Percentiles rank a stretch among this genome's conserved stretches.
These are phyloP conservation scores for Candida awuae DNA, from an alignment of 805 yeast species.

Conservation along the genomic window DNA sequence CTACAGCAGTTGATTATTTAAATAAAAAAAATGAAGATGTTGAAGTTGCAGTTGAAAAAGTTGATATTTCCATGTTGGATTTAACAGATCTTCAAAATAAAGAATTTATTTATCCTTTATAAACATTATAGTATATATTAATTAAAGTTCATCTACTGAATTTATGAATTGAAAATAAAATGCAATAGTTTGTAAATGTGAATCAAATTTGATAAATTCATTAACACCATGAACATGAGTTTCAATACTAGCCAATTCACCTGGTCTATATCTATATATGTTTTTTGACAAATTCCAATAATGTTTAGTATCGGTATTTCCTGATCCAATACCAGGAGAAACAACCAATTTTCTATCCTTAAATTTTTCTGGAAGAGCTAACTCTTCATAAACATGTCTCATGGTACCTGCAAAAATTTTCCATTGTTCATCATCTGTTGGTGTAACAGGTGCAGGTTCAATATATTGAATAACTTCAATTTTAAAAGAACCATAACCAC, in stretches of 20 bases:
- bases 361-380: too few species aligned
- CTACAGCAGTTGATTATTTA: slow-evolving; percentile 14
- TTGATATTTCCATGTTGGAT: slow-evolving; percentile 38
- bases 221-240: slow-evolving; percentile 51
- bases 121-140: too few species aligned
- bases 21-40: slow-evolving; percentile 23
- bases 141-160: too few species aligned
- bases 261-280: slow-evolving; percentile 54
- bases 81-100: slow-evolving; percentile 43
- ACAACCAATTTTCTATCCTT: slow-evolving; percentile 24
- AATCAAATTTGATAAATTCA: slow-evolving; percentile 45
- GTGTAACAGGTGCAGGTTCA: too few species aligned
- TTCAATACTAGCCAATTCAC: slow-evolving; percentile 24
- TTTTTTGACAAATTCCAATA: slow-evolving; percentile 54
- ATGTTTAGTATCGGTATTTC: slow-evolving; percentile 60
- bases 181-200: slow-evolving; percentile 52
- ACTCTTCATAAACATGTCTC: too few species aligned
- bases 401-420: too few species aligned
- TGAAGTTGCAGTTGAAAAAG: slow-evolving; percentile 23
- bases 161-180: slow-evolving; percentile 10
- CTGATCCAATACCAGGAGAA: slow-evolving; percentile 54
- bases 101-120: slow-evolving; percentile 40
- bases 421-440: too few species aligned
- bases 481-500: too few species aligned
- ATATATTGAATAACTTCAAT: too few species aligned